Evolutionary conservation across 306 rosid species (phyloP).

Genomic region (Dalbergia oliveri): DNA sequence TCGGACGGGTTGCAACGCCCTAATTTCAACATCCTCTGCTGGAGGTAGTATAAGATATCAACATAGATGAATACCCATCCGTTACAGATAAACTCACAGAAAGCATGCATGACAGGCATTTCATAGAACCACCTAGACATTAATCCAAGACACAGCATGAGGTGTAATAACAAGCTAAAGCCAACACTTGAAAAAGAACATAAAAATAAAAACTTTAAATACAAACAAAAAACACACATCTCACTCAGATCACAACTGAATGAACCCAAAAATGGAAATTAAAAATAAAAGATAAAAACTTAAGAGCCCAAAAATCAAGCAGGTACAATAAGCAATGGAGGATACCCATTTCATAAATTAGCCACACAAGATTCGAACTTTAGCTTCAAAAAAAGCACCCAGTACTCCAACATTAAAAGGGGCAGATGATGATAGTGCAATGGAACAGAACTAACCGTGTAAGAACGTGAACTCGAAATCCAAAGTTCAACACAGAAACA

Average conservation of each 20-base stretch:
- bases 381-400: conserved; percentile 16
- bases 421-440: not conserved
- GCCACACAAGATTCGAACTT: not conserved
- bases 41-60: not conserved
- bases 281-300: not conserved
- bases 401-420: not conserved
- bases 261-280: not conserved
- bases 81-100: not conserved
- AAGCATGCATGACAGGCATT: not conserved
- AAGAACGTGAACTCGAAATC: not conserved
- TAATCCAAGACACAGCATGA: not conserved
- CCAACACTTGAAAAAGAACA: not conserved
- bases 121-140: not conserved
- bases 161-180: conserved; percentile 5
- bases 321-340: not conserved
- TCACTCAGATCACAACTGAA: not conserved
- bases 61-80: not conserved
- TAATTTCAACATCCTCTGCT: too few species aligned
- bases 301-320: conserved; percentile 14
- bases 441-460: not conserved
- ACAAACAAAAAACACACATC: not conserved
- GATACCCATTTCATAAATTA: not conserved
- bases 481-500: not conserved
- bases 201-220: not conserved
- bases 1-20: too few species aligned